These are phyloP conservation scores for Rhizopogon rudus DNA, from an alignment of 768 basidiomycete genomes.

Conservation along the genomic window DNA sequence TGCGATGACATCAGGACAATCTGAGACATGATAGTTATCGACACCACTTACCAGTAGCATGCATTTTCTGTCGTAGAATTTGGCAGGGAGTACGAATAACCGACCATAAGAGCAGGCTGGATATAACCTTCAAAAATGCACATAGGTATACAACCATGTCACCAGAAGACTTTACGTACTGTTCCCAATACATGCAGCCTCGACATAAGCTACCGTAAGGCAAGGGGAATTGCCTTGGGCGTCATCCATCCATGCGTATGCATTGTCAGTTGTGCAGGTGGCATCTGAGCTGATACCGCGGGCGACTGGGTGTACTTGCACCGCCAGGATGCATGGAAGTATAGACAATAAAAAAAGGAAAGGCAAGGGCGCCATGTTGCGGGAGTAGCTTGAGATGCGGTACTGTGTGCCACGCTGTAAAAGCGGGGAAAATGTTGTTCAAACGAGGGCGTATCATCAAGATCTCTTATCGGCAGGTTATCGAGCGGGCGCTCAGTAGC, in stretches of 20 bases:
- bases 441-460: background rate
- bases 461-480: background rate
- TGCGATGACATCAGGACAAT: slow-evolving; percentile 10
- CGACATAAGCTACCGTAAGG: slow-evolving; percentile 24
- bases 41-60: slow-evolving; percentile 24
- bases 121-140: slow-evolving; percentile 12
- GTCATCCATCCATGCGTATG: slow-evolving; percentile 23
- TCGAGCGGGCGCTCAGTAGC: background rate
- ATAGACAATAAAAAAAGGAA: background rate
- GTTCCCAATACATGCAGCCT: slow-evolving; percentile 23
- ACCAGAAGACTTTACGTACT: slow-evolving; percentile 8
- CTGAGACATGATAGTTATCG: background rate
- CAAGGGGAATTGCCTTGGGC: slow-evolving; percentile 13
- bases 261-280: slow-evolving; percentile 5
- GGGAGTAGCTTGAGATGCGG: background rate
- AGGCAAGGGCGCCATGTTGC: background rate
- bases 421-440: too few relatives aligned
- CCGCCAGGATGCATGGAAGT: background rate
- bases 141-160: background rate
- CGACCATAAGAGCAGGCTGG: slow-evolving; percentile 19
- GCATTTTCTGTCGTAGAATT: slow-evolving; percentile 17
- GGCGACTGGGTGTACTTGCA: slow-evolving; percentile 6
- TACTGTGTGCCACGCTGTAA: background rate
- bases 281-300: slow-evolving; percentile 10
- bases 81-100: slow-evolving; percentile 17